Conservation (phyloP, 1,284 basidiomycete species). For the Rhizopogon hawkerae region DNA sequence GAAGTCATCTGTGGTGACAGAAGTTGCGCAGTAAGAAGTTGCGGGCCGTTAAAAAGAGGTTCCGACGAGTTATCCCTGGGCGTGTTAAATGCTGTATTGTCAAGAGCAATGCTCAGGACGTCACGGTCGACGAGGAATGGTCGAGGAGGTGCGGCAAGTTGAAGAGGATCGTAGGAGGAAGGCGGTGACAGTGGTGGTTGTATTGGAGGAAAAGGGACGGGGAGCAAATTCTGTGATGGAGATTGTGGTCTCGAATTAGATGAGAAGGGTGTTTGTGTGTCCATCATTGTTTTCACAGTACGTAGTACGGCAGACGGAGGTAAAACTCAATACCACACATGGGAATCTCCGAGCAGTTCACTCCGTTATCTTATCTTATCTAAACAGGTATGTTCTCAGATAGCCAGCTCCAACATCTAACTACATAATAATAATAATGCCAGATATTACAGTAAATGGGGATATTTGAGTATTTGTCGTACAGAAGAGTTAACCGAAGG, state of each 20-base stretch:
- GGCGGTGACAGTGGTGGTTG: neutral
- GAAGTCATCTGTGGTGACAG: slow-evolving; percentile 9
- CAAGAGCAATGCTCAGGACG: neutral
- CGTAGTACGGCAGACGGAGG: slow-evolving; percentile 9
- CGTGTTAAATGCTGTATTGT: neutral
- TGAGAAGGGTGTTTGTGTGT: slow-evolving; percentile 8
- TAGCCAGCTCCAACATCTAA: too few relatives aligned
- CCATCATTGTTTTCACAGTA: slow-evolving; percentile 8
- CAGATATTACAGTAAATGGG: too few relatives aligned
- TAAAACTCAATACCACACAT: slow-evolving; percentile 6
- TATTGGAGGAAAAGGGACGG: neutral
- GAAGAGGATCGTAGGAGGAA: neutral
- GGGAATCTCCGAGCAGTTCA: slow-evolving; percentile 3
- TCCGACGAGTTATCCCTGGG: slow-evolving; percentile 1
- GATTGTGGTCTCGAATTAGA: slow-evolving; percentile 9
- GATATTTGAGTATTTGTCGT: too few relatives aligned
- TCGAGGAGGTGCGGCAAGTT: slow-evolving; percentile 1
- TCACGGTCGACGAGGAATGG: slow-evolving; percentile 1
- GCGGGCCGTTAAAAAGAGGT: neutral
- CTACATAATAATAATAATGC: too few relatives aligned
- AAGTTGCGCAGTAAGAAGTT: neutral
- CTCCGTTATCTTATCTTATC: slow-evolving; percentile 9
- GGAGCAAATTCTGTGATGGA: slow-evolving; percentile 6
- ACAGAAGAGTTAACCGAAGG: too few relatives aligned
- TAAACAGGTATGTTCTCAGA: neutral